Conservation (phyloP, 495 filamentous ascomycete genomes). For the Hyaloscypha hepaticicola region DNA sequence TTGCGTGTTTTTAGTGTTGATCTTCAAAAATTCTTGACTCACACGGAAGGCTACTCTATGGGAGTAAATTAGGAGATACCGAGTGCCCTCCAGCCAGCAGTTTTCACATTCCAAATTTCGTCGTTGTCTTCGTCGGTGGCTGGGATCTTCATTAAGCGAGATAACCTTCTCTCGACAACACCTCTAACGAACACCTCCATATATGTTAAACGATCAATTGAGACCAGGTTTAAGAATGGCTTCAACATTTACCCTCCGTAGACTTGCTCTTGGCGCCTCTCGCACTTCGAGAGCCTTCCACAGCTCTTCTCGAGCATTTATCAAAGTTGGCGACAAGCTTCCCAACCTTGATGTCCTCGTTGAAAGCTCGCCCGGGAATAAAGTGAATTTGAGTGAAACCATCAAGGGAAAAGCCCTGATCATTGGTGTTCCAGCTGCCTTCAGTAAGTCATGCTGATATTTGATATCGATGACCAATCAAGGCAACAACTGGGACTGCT, state of each 20-base stretch:
- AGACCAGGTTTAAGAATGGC: conserved; percentile 21
- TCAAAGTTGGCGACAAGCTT: conserved; percentile 61
- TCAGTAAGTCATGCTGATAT: conserved; percentile 53
- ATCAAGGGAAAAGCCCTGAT: conserved; percentile 69
- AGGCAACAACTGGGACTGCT: not conserved
- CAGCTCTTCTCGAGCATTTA: conserved; percentile 45
- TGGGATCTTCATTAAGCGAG: not conserved
- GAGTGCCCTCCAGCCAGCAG: too few relatives aligned
- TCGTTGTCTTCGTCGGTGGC: too few relatives aligned
- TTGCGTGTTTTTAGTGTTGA: too few relatives aligned
- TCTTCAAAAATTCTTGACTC: too few relatives aligned
- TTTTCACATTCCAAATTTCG: too few relatives aligned
- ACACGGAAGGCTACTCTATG: too few relatives aligned
- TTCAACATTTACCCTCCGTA: conserved; percentile 20
- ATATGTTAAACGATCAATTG: not conserved
- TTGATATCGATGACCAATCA: not conserved
- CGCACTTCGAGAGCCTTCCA: conserved; percentile 46
- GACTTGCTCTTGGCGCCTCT: conserved; percentile 19
- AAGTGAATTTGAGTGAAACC: conserved; percentile 79
- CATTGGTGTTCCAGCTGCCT: conserved; percentile 88
- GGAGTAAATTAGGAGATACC: too few relatives aligned
- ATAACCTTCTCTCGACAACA: conserved; percentile 1
- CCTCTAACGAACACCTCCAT: not conserved
- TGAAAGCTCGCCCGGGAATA: conserved; percentile 71
- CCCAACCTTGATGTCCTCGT: conserved; percentile 60